Evolutionary conservation across 2,329 filamentous ascomycete species (phyloP).

Genomic region (Colletotrichum brevisporum): DNA sequence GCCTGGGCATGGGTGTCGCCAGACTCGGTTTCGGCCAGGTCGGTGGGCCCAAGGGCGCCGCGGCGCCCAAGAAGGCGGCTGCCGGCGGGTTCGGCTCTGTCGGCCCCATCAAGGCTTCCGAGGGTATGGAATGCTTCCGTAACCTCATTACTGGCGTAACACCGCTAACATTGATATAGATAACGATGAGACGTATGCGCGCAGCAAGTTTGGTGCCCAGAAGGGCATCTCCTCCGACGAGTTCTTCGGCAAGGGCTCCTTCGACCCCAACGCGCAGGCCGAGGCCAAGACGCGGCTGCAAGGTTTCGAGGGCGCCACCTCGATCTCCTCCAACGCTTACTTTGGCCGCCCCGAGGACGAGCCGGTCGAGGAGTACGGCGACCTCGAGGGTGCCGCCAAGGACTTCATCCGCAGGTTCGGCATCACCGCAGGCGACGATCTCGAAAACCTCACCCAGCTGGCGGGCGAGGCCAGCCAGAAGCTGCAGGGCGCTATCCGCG

Average conservation of each 20-base stretch:
- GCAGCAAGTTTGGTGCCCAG: slow-evolving; percentile 89
- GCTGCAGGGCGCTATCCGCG: slow-evolving; percentile 82
- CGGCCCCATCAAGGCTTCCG: slow-evolving; percentile 77
- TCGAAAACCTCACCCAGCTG: slow-evolving; percentile 88
- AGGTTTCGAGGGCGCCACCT: slow-evolving; percentile 91
- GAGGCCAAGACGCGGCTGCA: slow-evolving; percentile 91
- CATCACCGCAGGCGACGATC: slow-evolving; percentile 93
- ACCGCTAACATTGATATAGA: slow-evolving; percentile 55
- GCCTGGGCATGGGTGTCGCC: slow-evolving; percentile 89
- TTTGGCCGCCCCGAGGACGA: slow-evolving; percentile 95
- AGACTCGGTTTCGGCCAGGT: slow-evolving; percentile 92
- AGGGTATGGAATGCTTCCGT: slow-evolving; percentile 67
- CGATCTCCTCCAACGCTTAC: slow-evolving; percentile 97
- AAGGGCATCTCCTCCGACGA: slow-evolving; percentile 99
- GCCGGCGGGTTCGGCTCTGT: slow-evolving; percentile 90
- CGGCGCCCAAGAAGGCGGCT: slow-evolving; percentile 74
- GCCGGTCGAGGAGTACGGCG: slow-evolving; percentile 83
- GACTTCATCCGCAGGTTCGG: slow-evolving; percentile 97
- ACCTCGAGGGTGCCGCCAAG: slow-evolving; percentile 92
- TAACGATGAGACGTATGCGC: slow-evolving; percentile 87
- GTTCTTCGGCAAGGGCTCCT: slow-evolving; percentile 93
- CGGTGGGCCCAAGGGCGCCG: slow-evolving; percentile 71
- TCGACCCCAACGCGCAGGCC: slow-evolving; percentile 82
- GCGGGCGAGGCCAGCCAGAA: slow-evolving; percentile 88
- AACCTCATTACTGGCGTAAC: neutral